Evolutionary conservation across 139 green algal genomes (phyloP).

Genomic region (Desmodesmus armatus): DNA sequence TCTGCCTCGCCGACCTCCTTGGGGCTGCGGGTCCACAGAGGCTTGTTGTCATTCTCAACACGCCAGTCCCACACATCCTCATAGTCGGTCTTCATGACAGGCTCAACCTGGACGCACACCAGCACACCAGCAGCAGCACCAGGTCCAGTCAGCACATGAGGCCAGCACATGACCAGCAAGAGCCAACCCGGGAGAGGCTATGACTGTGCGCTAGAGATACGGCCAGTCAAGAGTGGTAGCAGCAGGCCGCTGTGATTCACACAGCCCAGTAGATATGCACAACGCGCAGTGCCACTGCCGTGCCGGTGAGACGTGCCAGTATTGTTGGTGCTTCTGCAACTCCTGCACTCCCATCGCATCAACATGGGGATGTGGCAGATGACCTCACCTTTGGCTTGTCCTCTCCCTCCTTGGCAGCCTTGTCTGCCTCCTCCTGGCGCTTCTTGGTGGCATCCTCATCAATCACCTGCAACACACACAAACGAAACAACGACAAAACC

Average conservation of each 20-base stretch:
- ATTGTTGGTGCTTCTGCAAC: no score
- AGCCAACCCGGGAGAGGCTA: not conserved
- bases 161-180: not conserved
- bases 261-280: no score
- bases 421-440: constrained; percentile 83
- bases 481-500: not conserved
- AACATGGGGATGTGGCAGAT: constrained; percentile 21
- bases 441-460: constrained; percentile 86
- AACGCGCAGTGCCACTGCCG: no score
- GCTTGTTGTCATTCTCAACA: constrained; percentile 97
- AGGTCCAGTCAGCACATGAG: not conserved
- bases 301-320: no score
- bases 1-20: constrained; percentile 88
- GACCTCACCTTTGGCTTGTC: constrained; percentile 69
- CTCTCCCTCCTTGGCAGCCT: constrained; percentile 74
- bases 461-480: constrained; percentile 66
- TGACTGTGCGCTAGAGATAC: no score
- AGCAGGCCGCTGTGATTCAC: no score
- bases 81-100: constrained; percentile 91
- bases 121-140: not conserved
- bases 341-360: no score
- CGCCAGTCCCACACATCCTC: constrained; percentile 86
- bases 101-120: constrained; percentile 67
- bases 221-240: no score
- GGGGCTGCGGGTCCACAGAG: constrained; percentile 90